Percentiles rank a stretch among this genome's conserved stretches.
Conservation (phyloP, 495 filamentous ascomycete genomes). For the Daldinia childiae region DNA sequence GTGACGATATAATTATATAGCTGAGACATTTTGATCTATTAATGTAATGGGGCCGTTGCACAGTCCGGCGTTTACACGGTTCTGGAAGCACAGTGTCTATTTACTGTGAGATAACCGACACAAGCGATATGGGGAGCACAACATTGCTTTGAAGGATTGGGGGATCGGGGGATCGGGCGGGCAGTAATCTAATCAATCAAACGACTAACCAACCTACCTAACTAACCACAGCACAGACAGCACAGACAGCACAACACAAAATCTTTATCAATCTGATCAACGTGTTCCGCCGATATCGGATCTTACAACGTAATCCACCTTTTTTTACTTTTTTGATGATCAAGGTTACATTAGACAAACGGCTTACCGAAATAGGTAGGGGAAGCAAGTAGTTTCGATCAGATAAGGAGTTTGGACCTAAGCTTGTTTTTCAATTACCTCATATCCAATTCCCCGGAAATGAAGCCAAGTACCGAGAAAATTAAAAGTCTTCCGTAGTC, state of each 20-base stretch:
- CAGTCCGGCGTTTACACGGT: not conserved
- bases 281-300: conserved; percentile 26
- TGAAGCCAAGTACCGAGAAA: conserved; percentile 28
- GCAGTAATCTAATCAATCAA: conserved; percentile 43
- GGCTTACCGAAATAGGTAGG: too few relatives aligned
- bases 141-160: conserved; percentile 27
- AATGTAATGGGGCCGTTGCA: not conserved
- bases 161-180: conserved; percentile 34
- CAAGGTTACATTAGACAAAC: too few relatives aligned
- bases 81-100: conserved; percentile 29
- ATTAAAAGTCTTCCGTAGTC: conserved; percentile 24
- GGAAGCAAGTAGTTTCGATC: conserved; percentile 16
- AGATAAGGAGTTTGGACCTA: conserved; percentile 24
- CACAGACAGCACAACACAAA: conserved; percentile 11
- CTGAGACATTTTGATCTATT: not conserved
- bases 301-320: not conserved
- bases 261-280: conserved; percentile 40
- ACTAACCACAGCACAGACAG: not conserved
- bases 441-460: conserved; percentile 39
- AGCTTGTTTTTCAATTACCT: not conserved
- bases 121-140: conserved; percentile 20
- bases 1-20: not conserved
- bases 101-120: not conserved
- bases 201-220: not conserved
- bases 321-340: not conserved